Evolutionary conservation across 1,284 basidiomycete genomes (phyloP), one percentile per base, ranked within the genome.

Genomic region (Ceratobasidium sp.): DNA sequence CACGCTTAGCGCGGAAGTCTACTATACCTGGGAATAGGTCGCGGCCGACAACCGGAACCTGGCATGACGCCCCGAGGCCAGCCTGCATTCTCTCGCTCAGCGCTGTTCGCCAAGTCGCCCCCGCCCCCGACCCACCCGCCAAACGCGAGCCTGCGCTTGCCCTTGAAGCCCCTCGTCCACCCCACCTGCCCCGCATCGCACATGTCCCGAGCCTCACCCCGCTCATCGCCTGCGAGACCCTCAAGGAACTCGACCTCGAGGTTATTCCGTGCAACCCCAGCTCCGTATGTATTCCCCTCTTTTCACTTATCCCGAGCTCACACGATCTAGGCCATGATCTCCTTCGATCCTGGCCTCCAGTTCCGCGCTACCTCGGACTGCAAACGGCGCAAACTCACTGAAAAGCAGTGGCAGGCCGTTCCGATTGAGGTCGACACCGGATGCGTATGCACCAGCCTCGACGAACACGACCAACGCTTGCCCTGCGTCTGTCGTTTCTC

Each of bases 1-100:
- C 92, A 96, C 73, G 97, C 97, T 58, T 99, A 97, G 95, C 90
- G 98, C 80, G 97, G 99, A 86, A 99, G 95, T 99, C 61, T 99
- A 94, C 85, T 98, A 95, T 83, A 93, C 92, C 3, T 99, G 97
- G 97, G 90, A 93, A 73, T 93, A 97, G 84, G 88, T 99, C 63
- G 86, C 87, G 78, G 91, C 93, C 82, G 69, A 89, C 2, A 84
- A 86, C 20, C 90, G 95, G 28, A 98, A 97, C 84, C 86, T 99
- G 33, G 96, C 93, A 67, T 46, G 44, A 67, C 64, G 64, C 49
- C 18, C 49, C 64, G 5, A 12, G 64, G 23, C 64, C 64, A 1
- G 46, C 51, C 64, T 67, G 64, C 64, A 63, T 61, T 51, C 33
- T 55, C 60, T n/a, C n/a, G n/a, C 28, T 56, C 40, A 18, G 15